Percentiles rank a stretch among this genome's conserved stretches.
Evolutionary conservation across 1,284 basidiomycete genomes (phyloP).

Genomic region (Ustilago crameri): DNA sequence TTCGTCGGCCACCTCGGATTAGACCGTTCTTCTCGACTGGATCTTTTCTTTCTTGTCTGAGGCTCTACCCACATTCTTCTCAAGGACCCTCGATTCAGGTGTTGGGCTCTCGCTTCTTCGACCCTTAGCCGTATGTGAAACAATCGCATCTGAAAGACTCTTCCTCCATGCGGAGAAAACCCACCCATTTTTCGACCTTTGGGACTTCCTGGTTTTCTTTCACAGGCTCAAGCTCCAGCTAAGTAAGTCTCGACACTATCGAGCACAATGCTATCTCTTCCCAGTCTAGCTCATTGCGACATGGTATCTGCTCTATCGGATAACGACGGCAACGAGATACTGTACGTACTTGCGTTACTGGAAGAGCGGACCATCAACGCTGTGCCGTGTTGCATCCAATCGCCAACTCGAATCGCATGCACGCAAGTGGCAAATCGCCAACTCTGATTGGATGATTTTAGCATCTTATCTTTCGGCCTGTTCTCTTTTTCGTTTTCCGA

Average conservation of each 20-base stretch:
- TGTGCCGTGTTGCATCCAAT: not conserved
- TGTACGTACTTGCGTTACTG: too few relatives aligned
- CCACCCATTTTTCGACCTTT: too few relatives aligned
- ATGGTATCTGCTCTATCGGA: too few relatives aligned
- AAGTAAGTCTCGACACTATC: too few relatives aligned
- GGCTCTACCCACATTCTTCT: slow-evolving; percentile 5
- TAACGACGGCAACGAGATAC: too few relatives aligned
- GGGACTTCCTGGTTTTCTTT: too few relatives aligned
- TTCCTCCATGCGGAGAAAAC: too few relatives aligned
- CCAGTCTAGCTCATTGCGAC: too few relatives aligned
- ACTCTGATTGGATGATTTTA: slow-evolving; percentile 23
- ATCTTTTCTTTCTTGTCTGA: not conserved
- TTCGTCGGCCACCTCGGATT: too few relatives aligned
- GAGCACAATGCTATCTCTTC: too few relatives aligned
- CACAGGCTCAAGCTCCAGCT: too few relatives aligned
- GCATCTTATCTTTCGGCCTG: slow-evolving; percentile 32
- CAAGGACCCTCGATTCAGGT: slow-evolving; percentile 17
- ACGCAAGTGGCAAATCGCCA: slow-evolving; percentile 10
- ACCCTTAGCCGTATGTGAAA: not conserved
- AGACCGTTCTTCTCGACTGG: too few relatives aligned
- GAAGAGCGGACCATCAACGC: slow-evolving; percentile 1
- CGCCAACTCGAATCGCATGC: not conserved
- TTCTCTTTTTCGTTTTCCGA: not conserved
- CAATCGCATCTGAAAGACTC: not conserved
- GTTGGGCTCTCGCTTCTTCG: slow-evolving; percentile 9